These are phyloP conservation scores for Penicillium odoratum DNA, from an alignment of 495 filamentous ascomycete species.

Conservation along the genomic window DNA sequence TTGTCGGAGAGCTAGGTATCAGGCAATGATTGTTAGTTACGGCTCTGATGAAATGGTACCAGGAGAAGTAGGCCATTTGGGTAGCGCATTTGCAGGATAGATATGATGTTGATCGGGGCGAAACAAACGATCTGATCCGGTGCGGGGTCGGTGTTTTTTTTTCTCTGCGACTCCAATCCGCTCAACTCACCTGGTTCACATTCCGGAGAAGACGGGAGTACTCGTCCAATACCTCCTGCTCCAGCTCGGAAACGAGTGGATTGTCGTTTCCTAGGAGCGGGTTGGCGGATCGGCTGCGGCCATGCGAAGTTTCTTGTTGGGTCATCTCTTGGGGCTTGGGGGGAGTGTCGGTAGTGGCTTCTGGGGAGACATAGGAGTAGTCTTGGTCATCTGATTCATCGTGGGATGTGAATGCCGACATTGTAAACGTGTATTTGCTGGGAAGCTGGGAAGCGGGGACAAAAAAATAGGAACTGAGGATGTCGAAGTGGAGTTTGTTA, in stretches of 20 bases:
- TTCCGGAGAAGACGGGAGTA: constrained; percentile 85
- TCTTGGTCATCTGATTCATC: constrained; percentile 23
- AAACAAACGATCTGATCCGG: background rate
- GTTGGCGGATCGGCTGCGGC: constrained; percentile 30
- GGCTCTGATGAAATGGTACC: background rate
- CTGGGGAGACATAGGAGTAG: constrained; percentile 22
- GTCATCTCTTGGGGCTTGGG: constrained; percentile 19
- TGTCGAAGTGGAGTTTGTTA: background rate
- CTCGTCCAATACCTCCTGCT: constrained; percentile 94
- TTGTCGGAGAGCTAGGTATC: constrained; percentile 39
- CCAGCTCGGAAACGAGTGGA: constrained; percentile 61
- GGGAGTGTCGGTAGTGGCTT: constrained; percentile 27
- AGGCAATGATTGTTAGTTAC: background rate
- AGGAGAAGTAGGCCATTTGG: background rate
- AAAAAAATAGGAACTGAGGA: background rate
- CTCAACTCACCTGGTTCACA: constrained; percentile 72
- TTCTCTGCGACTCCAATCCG: background rate
- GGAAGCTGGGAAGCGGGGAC: background rate
- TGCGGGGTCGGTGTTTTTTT: background rate
- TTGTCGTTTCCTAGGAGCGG: constrained; percentile 42
- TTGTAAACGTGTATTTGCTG: constrained; percentile 2
- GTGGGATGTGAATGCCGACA: constrained; percentile 27
- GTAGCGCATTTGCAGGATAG: background rate
- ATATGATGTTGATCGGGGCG: background rate
- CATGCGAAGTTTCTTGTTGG: constrained; percentile 15